Evolutionary conservation across 805 yeast genomes (phyloP), one percentile per base, ranked within the genome.

Genomic region (Candida xyloterini): DNA sequence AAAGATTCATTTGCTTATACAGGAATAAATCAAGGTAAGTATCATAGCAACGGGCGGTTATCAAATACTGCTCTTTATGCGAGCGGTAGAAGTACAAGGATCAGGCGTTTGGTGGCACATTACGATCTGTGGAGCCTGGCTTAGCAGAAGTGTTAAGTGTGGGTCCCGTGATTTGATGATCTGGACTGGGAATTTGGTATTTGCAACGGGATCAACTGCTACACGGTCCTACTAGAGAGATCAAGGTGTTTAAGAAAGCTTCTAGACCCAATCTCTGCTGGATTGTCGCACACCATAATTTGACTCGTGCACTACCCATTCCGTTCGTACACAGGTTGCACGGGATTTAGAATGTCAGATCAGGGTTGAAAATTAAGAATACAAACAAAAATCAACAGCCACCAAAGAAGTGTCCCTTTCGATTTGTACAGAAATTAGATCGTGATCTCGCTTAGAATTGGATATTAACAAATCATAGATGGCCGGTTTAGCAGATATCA

Each of bases 401-500:
- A 38, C 42, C 39, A 35, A 30, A 23, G 22, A 35, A 34, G 28
- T 26, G 24, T 31, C 33, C 33, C 21, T 38, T 27, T 25, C 36
- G 33, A 11, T 27, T 32, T 38, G 35, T 38, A 36, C 23, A 15
- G n/a, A 15, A 15, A 23, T 13, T 14, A 20, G 5, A 21, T 13
- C 33, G 9, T 29, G 33, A 22, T 21, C 36, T 28, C 22, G 10
- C 14, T n/a, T 2, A 27, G 11, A 27, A 10, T 15, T 27, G 18
- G 31, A 23, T 31, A 38, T 35, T 38, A 38, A 38, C 42, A 15
- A 23, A 32, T 21, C n/a, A 26, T 38, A 42, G 50, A 60, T 61
- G 63, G 71, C 72, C 51, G 70, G 75, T 57, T 67, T 72, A 50
- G 76, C 78, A 52, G 75, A 73, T 58, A 66, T 72, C 54, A 70